Evolutionary conservation across 768 basidiomycete species (phyloP).

Genomic region (Cyclocybe cylindracea): DNA sequence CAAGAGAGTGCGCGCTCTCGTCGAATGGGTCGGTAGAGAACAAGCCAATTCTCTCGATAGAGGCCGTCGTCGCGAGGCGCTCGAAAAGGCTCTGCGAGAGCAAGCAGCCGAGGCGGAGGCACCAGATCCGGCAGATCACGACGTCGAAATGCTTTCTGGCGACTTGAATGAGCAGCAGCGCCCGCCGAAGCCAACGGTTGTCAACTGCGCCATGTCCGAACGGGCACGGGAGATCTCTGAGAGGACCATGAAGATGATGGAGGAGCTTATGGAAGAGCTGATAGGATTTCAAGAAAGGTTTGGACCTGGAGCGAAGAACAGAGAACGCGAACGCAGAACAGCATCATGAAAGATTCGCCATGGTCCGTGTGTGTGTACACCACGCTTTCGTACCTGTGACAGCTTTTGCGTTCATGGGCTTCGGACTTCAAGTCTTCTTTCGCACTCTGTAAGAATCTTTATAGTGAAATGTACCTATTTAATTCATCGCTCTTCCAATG

Average conservation of each 20-base stretch:
- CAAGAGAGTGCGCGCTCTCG: constrained; percentile 85
- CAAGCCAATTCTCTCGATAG: constrained; percentile 78
- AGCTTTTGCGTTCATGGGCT: neutral
- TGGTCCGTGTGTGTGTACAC: neutral
- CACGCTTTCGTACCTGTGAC: neutral
- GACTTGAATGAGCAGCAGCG: neutral
- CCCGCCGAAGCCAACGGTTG: constrained; percentile 8
- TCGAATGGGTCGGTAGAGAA: constrained; percentile 93
- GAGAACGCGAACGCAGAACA: constrained; percentile 53
- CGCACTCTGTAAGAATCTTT: too few relatives aligned
- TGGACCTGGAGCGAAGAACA: constrained; percentile 53
- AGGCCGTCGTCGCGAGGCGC: constrained; percentile 63
- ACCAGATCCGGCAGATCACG: constrained; percentile 15
- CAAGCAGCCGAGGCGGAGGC: constrained; percentile 16
- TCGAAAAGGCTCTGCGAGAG: constrained; percentile 55
- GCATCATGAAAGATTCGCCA: constrained; percentile 16
- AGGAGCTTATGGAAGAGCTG: constrained; percentile 87
- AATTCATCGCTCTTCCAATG: too few relatives aligned
- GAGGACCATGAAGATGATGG: constrained; percentile 80
- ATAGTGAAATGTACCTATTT: too few relatives aligned
- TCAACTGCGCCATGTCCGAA: constrained; percentile 21
- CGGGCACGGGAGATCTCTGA: constrained; percentile 24
- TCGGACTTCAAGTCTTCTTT: neutral
- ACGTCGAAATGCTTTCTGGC: constrained; percentile 36
- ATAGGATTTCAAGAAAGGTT: constrained; percentile 88